phyloP scores from a whole-genome alignment of 2,329 filamentous ascomycete genomes.

The Penicillium brevicompactum region DNA sequence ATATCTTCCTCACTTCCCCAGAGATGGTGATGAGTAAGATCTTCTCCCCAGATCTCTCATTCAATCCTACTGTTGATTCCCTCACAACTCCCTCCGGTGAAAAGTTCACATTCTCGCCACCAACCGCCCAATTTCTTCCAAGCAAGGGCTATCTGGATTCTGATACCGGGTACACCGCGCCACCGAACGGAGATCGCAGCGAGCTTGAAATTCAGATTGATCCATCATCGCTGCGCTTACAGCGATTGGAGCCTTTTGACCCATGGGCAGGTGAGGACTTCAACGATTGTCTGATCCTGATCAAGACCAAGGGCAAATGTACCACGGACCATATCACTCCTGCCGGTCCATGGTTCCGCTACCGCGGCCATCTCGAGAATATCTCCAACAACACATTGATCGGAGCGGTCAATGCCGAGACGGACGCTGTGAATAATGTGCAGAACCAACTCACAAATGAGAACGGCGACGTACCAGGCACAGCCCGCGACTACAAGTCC shows the following conservation, averaged over 20 bases:
- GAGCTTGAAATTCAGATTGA: constrained; percentile 77
- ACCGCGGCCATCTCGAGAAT: constrained; percentile 98
- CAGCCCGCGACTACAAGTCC: constrained; percentile 95
- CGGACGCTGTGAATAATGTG: constrained; percentile 94
- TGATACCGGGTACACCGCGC: constrained; percentile 90
- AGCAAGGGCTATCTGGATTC: constrained; percentile 81
- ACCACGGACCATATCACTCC: constrained; percentile 96
- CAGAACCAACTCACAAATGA: constrained; percentile 82
- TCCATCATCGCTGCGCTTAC: constrained; percentile 66
- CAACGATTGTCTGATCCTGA: constrained; percentile 78
- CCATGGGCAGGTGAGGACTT: constrained; percentile 91
- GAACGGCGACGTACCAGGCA: constrained; percentile 83
- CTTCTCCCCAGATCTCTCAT: constrained; percentile 78
- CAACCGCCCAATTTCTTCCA: constrained; percentile 78
- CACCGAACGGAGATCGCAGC: constrained; percentile 54
- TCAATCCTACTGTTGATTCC: constrained; percentile 89
- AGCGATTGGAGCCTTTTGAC: constrained; percentile 81
- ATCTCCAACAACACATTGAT: constrained; percentile 99
- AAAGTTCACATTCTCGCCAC: constrained; percentile 81
- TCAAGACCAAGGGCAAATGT: constrained; percentile 93
- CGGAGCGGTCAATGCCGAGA: constrained; percentile 91
- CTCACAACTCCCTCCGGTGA: constrained; percentile 93
- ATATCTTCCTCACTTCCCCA: constrained; percentile 87
- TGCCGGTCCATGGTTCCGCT: constrained; percentile 97
- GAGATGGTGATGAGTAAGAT: constrained; percentile 84